A percentile compares a stretch with the other conserved stretches of the same genome.
Evolutionary conservation across 2,329 filamentous ascomycete genomes (phyloP).

Genomic region (Chalaropsis thielavioides): DNA sequence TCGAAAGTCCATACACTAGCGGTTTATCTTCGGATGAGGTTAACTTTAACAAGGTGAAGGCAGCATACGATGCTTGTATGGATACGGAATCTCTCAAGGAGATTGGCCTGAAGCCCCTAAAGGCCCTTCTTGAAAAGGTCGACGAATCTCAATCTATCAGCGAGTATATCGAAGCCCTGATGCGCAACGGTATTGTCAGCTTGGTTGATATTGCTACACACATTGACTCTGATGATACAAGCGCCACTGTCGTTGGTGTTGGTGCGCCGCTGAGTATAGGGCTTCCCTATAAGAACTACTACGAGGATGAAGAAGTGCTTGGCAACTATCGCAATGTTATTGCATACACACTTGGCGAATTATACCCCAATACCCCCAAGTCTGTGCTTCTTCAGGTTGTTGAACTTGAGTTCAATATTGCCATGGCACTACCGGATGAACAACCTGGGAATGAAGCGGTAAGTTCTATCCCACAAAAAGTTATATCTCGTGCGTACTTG

Average conservation of each 20-base stretch:
- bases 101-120: slow-evolving; percentile 41
- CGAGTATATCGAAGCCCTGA: slow-evolving; percentile 34
- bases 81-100: slow-evolving; percentile 43
- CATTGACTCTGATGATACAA: slow-evolving; percentile 31
- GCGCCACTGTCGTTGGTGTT: slow-evolving; percentile 26
- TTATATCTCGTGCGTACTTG: neutral
- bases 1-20: slow-evolving; percentile 39
- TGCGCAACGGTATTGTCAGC: slow-evolving; percentile 31
- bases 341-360: slow-evolving; percentile 21
- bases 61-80: slow-evolving; percentile 51
- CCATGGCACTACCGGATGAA: slow-evolving; percentile 41
- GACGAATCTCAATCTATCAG: slow-evolving; percentile 23
- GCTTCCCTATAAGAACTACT: slow-evolving; percentile 48
- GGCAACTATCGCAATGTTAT: slow-evolving; percentile 32
- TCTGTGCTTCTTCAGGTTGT: slow-evolving; percentile 32
- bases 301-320: slow-evolving; percentile 40
- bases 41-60: slow-evolving; percentile 53
- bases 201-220: slow-evolving; percentile 27
- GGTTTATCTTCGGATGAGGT: slow-evolving; percentile 31
- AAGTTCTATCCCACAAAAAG: slow-evolving; percentile 18
- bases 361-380: slow-evolving; percentile 26
- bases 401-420: slow-evolving; percentile 46
- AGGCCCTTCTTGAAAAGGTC: slow-evolving; percentile 39
- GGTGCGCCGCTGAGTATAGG: slow-evolving; percentile 38
- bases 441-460: slow-evolving; percentile 46